Evolutionary conservation across 257 asterid genomes (phyloP), one percentile per base, ranked within the genome.

Genomic region (Solanum bulbocastanum): DNA sequence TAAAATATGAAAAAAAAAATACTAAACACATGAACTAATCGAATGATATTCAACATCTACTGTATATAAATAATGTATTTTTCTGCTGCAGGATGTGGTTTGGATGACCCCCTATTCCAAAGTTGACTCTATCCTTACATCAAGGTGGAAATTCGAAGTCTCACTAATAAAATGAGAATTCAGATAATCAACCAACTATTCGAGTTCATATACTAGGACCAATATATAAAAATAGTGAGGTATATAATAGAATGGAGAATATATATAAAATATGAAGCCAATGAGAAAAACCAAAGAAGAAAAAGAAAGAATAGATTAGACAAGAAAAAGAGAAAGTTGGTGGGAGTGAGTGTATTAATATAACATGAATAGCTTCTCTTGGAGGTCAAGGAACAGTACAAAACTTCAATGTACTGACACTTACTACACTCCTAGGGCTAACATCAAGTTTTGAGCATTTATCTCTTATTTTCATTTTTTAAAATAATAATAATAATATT

Each of bases 81-180:
- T 56, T 56, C 4, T 1, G 0, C 0, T 0, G 25, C 20, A 56
- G 2, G 11, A 20, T 2, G 1, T 44, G 11, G 1, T 62, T 62
- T 5, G 12, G 1, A 62, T 62, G 32, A 62, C 2, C 12, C n/a
- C 2, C 25, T 20, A 20, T 23, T 1, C 25, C 5, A 16, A 58
- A 20, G 25, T 3, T 20, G 66, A 14, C 20, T 46, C 6, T 46
- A 20, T 0, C 56, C 56, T 44, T 44, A 5, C 16, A 44, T 44
- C 16, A 44, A 44, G 10, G 16, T 44, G 52, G 52, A 0, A 12
- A 44, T 13, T 46, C 6, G 4, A 58, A 20, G 11, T 20, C 5
- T 20, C 5, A 20, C 3, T 14, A 60, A 60, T 23, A 60, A 23
- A 1, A 62, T 62, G 2, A 62, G 6, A 62, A n/a, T 62, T 62